Conservation (phyloP, 441 rosid species). For the Dalechampia spathulata region DNA sequence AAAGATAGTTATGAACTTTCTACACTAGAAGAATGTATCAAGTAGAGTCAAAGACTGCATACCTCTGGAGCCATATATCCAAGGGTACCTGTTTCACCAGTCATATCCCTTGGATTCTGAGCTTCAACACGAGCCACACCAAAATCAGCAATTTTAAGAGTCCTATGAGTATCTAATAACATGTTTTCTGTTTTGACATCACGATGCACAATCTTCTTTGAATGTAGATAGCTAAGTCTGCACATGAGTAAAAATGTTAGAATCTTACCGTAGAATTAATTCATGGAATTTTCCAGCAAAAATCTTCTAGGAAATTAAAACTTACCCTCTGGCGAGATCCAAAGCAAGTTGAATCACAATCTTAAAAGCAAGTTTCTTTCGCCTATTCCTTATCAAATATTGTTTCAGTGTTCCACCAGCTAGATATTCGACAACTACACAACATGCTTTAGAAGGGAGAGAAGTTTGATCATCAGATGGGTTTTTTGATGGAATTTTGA, state of each 20-base stretch:
- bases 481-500: constrained; percentile 49
- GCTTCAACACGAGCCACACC: constrained; percentile 97
- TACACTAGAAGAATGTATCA: not conserved
- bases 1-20: not conserved
- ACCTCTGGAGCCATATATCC: constrained; percentile 99
- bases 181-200: constrained; percentile 94
- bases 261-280: not conserved
- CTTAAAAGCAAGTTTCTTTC: constrained; percentile 65
- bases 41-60: constrained; percentile 3
- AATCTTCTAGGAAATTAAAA: constrained; percentile 1
- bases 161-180: constrained; percentile 54
- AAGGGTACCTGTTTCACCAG: constrained; percentile 94
- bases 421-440: constrained; percentile 79
- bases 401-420: constrained; percentile 76
- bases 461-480: constrained; percentile 28
- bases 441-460: constrained; percentile 67
- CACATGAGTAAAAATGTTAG: constrained; percentile 15
- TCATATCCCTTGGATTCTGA: constrained; percentile 83
- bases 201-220: constrained; percentile 85
- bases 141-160: constrained; percentile 82
- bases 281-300: not conserved
- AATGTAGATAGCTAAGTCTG: constrained; percentile 83
- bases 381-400: constrained; percentile 51
- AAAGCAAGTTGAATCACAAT: constrained; percentile 75
- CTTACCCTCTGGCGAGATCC: constrained; percentile 77